Evolutionary conservation across 75 land plant genomes (phyloP).

Genomic region (Sequoiadendron giganteum): DNA sequence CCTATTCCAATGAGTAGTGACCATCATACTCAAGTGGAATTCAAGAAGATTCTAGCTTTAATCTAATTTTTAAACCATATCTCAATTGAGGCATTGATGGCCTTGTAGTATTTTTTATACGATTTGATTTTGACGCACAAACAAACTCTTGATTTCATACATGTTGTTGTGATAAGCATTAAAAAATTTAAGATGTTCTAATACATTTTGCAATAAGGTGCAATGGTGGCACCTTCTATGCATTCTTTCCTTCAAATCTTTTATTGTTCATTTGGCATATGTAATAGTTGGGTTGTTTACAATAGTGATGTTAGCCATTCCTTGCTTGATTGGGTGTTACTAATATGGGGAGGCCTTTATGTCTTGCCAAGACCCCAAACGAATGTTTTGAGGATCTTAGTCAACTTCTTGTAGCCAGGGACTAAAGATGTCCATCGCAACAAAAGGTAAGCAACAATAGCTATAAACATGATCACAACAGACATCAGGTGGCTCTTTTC

Average conservation of each 20-base stretch:
- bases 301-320: too few relatives aligned
- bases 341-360: neutral
- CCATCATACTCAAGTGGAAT: neutral
- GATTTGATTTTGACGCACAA: neutral
- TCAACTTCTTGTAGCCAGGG: neutral
- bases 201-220: neutral
- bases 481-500: too few relatives aligned
- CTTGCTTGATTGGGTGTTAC: neutral
- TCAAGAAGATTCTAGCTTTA: neutral
- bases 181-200: neutral
- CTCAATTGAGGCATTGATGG: neutral
- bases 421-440: neutral
- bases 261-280: too few relatives aligned
- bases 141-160: neutral
- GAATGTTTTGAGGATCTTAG: neutral
- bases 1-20: neutral
- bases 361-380: neutral
- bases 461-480: neutral
- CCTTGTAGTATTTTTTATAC: neutral
- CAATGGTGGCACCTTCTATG: neutral
- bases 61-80: neutral
- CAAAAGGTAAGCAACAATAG: neutral
- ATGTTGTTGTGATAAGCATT: neutral
- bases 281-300: too few relatives aligned
- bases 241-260: neutral